Percentiles rank a stretch among this genome's conserved stretches.
These are phyloP conservation scores for Aspergillus brunneoviolaceus DNA, from an alignment of 2,329 filamentous ascomycete genomes.

Conservation along the genomic window DNA sequence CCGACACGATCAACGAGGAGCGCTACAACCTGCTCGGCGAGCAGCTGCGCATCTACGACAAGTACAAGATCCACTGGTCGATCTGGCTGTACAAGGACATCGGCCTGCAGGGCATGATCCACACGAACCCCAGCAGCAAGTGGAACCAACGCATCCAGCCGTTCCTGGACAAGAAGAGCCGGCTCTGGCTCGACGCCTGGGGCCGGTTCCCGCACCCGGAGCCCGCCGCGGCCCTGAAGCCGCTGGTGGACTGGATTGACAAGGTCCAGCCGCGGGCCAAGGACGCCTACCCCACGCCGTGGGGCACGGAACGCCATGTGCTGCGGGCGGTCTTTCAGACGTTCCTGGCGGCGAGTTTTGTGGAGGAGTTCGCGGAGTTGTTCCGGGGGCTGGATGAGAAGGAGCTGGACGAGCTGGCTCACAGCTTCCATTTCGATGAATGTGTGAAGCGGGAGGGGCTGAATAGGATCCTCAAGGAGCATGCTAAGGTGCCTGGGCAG, in stretches of 20 bases:
- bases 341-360: conserved; percentile 48
- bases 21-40: conserved; percentile 49
- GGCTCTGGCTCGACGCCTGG: conserved; percentile 57
- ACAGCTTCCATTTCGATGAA: conserved; percentile 53
- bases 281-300: conserved; percentile 49
- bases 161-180: conserved; percentile 58
- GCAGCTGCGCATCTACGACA: conserved; percentile 54
- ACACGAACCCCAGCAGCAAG: conserved; percentile 46
- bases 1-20: conserved; percentile 43
- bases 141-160: conserved; percentile 54
- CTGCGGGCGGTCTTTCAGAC: conserved; percentile 45
- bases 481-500: conserved; percentile 33
- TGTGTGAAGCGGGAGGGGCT: conserved; percentile 30
- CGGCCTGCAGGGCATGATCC: conserved; percentile 57
- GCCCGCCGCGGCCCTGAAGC: conserved; percentile 46
- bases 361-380: conserved; percentile 56
- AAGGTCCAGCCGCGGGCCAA: conserved; percentile 44
- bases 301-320: conserved; percentile 54
- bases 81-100: conserved; percentile 64
- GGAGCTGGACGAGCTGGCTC: conserved; percentile 7
- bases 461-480: conserved; percentile 51
- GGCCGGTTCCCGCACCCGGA: conserved; percentile 45
- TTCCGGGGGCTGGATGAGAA: conserved; percentile 48
- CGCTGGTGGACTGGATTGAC: conserved; percentile 48
- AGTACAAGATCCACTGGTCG: conserved; percentile 55